phyloP scores from a whole-genome alignment of 83 land plant species.

The Picea abies region DNA sequence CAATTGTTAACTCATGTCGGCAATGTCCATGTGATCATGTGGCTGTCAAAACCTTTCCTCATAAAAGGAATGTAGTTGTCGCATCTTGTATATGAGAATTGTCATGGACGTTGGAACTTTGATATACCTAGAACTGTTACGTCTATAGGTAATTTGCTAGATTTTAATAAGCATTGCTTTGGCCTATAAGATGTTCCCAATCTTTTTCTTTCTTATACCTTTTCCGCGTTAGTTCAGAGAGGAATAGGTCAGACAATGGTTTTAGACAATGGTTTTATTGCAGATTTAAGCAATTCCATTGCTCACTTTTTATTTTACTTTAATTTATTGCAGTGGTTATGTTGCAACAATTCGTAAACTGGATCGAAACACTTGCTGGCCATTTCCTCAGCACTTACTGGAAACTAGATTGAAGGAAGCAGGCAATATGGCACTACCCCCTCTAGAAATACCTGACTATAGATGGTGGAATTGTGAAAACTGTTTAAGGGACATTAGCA shows the following conservation, averaged over 20 bases:
- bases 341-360: not conserved
- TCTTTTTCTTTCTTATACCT: not conserved
- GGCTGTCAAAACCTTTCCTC: too few relatives aligned
- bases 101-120: too few relatives aligned
- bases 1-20: not conserved
- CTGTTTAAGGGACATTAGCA: not conserved
- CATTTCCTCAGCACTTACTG: slow-evolving; percentile 12
- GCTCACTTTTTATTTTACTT: not conserved
- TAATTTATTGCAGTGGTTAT: not conserved
- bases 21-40: not conserved
- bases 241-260: not conserved
- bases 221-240: not conserved
- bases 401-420: slow-evolving; percentile 9
- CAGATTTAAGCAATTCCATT: not conserved
- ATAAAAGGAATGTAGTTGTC: too few relatives aligned
- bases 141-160: too few relatives aligned
- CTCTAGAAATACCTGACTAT: not conserved
- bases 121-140: too few relatives aligned
- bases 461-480: slow-evolving; percentile 15
- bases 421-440: not conserved
- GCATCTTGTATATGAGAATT: too few relatives aligned
- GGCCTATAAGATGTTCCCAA: not conserved
- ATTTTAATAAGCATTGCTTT: too few relatives aligned
- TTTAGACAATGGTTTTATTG: not conserved
- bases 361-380: slow-evolving; percentile 11